These are phyloP conservation scores for Kodamaea suecica DNA, from an alignment of 1,139 yeast genomes.

Conservation along the genomic window DNA sequence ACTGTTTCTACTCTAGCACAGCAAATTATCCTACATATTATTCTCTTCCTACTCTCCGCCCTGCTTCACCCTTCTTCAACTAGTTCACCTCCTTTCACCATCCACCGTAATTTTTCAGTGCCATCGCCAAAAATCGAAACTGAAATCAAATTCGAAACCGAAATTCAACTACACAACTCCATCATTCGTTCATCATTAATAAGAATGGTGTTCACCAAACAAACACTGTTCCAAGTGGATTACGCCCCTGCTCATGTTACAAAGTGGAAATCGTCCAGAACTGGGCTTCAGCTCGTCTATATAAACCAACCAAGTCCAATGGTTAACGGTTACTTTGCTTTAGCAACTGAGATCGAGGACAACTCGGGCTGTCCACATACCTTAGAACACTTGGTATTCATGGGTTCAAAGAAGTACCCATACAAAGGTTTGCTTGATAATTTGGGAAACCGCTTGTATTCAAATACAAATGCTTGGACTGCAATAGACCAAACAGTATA, in stretches of 20 bases:
- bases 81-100: no score
- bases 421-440: constrained; percentile 88
- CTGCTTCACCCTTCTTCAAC: no score
- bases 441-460: constrained; percentile 79
- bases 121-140: no score
- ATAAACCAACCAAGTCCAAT: constrained; percentile 82
- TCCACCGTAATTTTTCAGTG: no score
- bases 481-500: constrained; percentile 95
- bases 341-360: constrained; percentile 84
- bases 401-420: constrained; percentile 90
- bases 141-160: no score
- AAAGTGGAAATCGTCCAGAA: constrained; percentile 70
- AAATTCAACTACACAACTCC: no score
- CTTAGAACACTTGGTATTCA: constrained; percentile 86
- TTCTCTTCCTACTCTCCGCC: no score
- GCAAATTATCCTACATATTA: no score
- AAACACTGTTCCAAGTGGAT: constrained; percentile 53
- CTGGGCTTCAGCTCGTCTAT: constrained; percentile 79
- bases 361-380: constrained; percentile 97
- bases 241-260: constrained; percentile 63
- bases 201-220: constrained; percentile 32
- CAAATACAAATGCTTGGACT: constrained; percentile 96
- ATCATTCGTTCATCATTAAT: no score
- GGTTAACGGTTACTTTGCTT: constrained; percentile 90
- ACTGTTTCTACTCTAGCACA: no score